Conservation (phyloP, 495 filamentous ascomycete species). For the Lepidopterella palustris region DNA sequence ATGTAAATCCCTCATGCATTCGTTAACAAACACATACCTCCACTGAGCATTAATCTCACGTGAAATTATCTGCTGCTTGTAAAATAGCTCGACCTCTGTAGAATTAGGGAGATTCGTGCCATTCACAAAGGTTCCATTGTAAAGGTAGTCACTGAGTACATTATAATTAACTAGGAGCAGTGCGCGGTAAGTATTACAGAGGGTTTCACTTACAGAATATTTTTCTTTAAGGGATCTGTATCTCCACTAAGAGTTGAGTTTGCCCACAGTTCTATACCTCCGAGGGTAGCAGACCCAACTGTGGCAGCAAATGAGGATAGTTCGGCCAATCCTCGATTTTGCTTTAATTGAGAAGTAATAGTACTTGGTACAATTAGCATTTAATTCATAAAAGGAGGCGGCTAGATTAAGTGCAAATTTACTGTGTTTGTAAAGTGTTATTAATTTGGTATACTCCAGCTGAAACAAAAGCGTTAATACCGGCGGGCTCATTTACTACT, state of each 20-base stretch:
- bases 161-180: background rate
- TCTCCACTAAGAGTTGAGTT: background rate
- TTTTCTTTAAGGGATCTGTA: background rate
- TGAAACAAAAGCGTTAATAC: background rate
- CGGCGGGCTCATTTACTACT: background rate
- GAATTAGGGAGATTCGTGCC: background rate
- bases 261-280: background rate
- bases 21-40: too few relatives aligned
- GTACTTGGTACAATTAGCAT: background rate
- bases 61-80: slow-evolving; percentile 12
- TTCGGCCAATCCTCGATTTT: background rate
- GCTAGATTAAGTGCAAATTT: too few relatives aligned
- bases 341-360: background rate
- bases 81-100: slow-evolving; percentile 8
- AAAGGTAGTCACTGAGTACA: slow-evolving; percentile 3
- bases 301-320: background rate
- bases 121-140: slow-evolving; percentile 1
- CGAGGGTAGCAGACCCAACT: background rate
- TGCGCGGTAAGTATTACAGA: background rate
- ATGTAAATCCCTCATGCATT: background rate
- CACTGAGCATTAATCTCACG: slow-evolving; percentile 8
- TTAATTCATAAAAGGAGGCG: background rate
- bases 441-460: background rate
- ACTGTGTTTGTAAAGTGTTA: too few relatives aligned
- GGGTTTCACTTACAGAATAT: background rate